phyloP scores from a whole-genome alignment of 345 rosid species.

The Acer saccharum region DNA sequence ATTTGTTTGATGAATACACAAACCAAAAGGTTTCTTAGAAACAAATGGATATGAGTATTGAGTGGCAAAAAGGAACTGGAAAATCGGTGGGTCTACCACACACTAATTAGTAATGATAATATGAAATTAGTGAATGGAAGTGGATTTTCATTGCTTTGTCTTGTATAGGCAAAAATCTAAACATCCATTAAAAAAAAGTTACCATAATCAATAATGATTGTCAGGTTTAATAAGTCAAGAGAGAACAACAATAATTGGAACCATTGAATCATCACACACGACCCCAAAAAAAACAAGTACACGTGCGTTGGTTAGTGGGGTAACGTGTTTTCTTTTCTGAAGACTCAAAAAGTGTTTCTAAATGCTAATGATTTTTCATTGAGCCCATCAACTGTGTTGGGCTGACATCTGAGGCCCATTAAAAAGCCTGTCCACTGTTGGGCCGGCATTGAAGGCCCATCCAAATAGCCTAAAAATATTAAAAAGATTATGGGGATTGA shows the following conservation, averaged over 20 bases:
- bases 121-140: not conserved
- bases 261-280: not conserved
- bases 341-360: too few species aligned
- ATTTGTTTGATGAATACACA: not conserved
- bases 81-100: not conserved
- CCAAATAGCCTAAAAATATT: not conserved
- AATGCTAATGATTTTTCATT: not conserved
- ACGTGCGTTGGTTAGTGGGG: not conserved
- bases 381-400: not conserved
- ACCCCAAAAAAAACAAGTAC: not conserved
- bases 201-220: not conserved
- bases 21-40: not conserved
- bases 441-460: not conserved
- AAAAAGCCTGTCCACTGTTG: not conserved
- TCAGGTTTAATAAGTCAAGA: not conserved
- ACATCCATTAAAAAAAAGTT: too few species aligned
- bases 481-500: conserved; percentile 31
- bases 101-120: not conserved
- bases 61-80: not conserved
- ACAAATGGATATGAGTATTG: not conserved
- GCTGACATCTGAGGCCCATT: not conserved
- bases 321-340: not conserved
- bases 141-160: not conserved
- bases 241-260: not conserved
- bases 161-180: not conserved